phyloP scores from a whole-genome alignment of 805 yeast genomes.

The Saccharomycopsis fibuligera region DNA sequence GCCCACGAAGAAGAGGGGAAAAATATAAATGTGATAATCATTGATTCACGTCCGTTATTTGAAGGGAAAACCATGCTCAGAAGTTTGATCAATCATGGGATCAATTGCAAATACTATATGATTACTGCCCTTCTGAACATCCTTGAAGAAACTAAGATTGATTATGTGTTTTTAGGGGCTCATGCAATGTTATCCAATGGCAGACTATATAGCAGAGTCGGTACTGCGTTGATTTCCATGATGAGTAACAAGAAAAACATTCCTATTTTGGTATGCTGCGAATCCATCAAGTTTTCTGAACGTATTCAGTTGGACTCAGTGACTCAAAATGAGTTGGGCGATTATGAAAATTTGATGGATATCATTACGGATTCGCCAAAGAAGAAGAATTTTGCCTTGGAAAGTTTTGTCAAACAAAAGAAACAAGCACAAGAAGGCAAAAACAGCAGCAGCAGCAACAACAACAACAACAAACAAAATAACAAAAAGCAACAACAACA shows the following conservation, averaged over 20 bases:
- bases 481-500: constrained; percentile 15
- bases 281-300: constrained; percentile 88
- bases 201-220: constrained; percentile 85
- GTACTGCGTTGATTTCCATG: constrained; percentile 91
- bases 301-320: constrained; percentile 96
- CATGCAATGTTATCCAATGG: constrained; percentile 97
- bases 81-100: constrained; percentile 52
- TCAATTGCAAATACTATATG: constrained; percentile 65
- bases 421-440: constrained; percentile 23
- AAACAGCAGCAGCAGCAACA: constrained; percentile 25
- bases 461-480: constrained; percentile 22
- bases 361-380: constrained; percentile 47
- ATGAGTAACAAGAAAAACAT: constrained; percentile 80
- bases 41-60: constrained; percentile 89
- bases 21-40: constrained; percentile 71
- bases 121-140: constrained; percentile 75
- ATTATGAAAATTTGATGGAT: constrained; percentile 61
- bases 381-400: constrained; percentile 53
- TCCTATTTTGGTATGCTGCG: constrained; percentile 94
- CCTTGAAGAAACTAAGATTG: constrained; percentile 63
- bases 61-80: constrained; percentile 82
- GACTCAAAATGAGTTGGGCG: constrained; percentile 85
- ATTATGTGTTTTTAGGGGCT: constrained; percentile 89
- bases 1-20: constrained; percentile 55
- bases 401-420: constrained; percentile 45